phyloP scores from a whole-genome alignment of 306 rosid species.

The Acacia confusa region DNA sequence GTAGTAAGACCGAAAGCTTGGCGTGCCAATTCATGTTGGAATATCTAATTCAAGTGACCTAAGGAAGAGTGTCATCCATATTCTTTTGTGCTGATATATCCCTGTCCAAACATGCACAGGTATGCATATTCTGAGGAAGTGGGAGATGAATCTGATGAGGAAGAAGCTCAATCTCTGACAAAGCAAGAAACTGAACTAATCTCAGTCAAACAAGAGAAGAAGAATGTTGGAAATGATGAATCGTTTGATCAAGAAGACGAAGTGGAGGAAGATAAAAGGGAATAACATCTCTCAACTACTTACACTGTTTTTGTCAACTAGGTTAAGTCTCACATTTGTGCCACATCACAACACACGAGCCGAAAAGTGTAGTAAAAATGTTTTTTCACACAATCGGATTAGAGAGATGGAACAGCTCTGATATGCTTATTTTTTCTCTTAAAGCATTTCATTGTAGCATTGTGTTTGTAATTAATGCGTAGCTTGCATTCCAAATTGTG shows the following conservation, averaged over 20 bases:
- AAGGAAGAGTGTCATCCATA: not conserved
- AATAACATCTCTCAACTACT: conserved; percentile 37
- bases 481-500: conserved; percentile 32
- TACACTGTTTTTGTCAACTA: conserved; percentile 17
- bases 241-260: conserved; percentile 56
- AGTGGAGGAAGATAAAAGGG: conserved; percentile 82
- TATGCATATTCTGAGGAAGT: conserved; percentile 91
- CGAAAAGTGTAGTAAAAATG: conserved; percentile 43
- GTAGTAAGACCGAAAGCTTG: not conserved
- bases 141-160: conserved; percentile 83
- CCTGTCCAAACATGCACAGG: conserved; percentile 41
- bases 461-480: conserved; percentile 46
- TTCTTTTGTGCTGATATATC: conserved; percentile 21
- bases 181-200: conserved; percentile 71
- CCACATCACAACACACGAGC: conserved; percentile 26
- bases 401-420: conserved; percentile 28
- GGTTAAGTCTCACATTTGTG: conserved; percentile 30
- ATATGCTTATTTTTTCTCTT: conserved; percentile 29
- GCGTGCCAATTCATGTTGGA: not conserved
- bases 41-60: conserved; percentile 23
- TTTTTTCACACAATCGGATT: conserved; percentile 37
- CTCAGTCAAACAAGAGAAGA: conserved; percentile 65
- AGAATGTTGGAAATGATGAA: conserved; percentile 32
- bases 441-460: conserved; percentile 26
- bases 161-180: conserved; percentile 72